Base-by-base conservation (phyloP, 2,329 filamentous ascomycete genomes). In the Fusarium hostae region DNA sequence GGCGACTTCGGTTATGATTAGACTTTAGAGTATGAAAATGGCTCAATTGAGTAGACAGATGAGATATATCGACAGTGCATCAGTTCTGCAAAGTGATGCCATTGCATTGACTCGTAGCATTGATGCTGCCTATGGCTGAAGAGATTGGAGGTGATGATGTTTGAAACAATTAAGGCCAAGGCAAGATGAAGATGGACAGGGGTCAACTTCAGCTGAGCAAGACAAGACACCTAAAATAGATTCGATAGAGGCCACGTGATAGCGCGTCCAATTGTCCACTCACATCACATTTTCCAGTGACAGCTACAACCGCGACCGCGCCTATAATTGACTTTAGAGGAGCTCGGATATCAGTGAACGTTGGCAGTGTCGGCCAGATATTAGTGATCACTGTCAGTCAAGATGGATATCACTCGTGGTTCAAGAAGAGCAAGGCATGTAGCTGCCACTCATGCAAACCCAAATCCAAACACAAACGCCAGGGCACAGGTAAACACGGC, bases 371-470 rank as follows among this genome's bases (percentile, higher is more conserved):
- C 35, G 22, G 47, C 47, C 47, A 50, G 47, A 50, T 22, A 50
- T 24, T 8, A 50, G 30, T 50, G 8, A 34, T 20, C 9, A 41
- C 39, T 65, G 44, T 43, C n/a, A 39, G 11, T 39, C 30, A 56
- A 28, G 32, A 73, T 73, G 70, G 70, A 73, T 32, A 57, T 73
- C n/a, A 71, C 70, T 16, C 70, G 70, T 59, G 70, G 70, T 9
- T 68, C 70, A 32, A 58, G 70, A 43, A 70, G 70, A 71, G 66
- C 70, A 50, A 63, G 70, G 30, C 63, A 73, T 65, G 70, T 73
- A 73, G 70, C 70, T 57, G 70, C 68, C 43, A 43, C 55, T 39
- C 66, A 71, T 64, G 61, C 32, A 20, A 51, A 48, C 45, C 24
- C 54, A 54, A 63, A 59, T 39, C 30, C 63, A 32, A 67, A 52